Percentiles rank a stretch among this genome's conserved stretches.
phyloP scores from a whole-genome alignment of 2,329 filamentous ascomycete species.

The Claviceps paspali region DNA sequence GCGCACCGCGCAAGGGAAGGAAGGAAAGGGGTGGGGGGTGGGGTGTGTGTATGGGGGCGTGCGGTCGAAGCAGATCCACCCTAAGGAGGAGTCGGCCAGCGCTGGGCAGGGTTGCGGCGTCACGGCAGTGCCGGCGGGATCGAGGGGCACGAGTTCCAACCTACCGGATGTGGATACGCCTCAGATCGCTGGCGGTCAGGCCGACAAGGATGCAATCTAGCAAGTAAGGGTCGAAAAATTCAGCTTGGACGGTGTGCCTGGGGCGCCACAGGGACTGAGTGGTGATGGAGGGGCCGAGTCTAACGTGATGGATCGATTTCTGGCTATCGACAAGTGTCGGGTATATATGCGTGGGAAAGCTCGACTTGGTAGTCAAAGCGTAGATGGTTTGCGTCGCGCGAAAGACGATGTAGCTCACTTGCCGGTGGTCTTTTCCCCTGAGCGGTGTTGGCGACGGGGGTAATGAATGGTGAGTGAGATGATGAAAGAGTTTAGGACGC shows the following conservation, averaged over 20 bases:
- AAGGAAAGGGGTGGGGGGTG: constrained; percentile 5
- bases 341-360: too few relatives aligned
- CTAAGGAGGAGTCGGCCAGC: too few relatives aligned
- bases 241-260: background rate
- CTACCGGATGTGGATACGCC: constrained; percentile 6
- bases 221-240: constrained; percentile 3
- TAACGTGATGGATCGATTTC: too few relatives aligned
- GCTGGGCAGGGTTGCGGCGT: constrained; percentile 1
- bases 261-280: background rate
- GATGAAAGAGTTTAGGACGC: too few relatives aligned
- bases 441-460: too few relatives aligned
- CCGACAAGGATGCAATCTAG: constrained; percentile 10
- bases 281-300: constrained; percentile 7
- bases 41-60: background rate
- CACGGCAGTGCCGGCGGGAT: too few relatives aligned
- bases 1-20: background rate
- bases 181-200: constrained; percentile 10
- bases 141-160: constrained; percentile 8
- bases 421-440: too few relatives aligned
- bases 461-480: too few relatives aligned
- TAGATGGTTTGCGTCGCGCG: too few relatives aligned
- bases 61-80: background rate
- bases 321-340: too few relatives aligned
- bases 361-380: too few relatives aligned
- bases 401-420: too few relatives aligned